Percentiles rank a stretch among this genome's conserved stretches.
phyloP scores from a whole-genome alignment of 2,329 filamentous ascomycete genomes.

The Fusarium sulawesiense region DNA sequence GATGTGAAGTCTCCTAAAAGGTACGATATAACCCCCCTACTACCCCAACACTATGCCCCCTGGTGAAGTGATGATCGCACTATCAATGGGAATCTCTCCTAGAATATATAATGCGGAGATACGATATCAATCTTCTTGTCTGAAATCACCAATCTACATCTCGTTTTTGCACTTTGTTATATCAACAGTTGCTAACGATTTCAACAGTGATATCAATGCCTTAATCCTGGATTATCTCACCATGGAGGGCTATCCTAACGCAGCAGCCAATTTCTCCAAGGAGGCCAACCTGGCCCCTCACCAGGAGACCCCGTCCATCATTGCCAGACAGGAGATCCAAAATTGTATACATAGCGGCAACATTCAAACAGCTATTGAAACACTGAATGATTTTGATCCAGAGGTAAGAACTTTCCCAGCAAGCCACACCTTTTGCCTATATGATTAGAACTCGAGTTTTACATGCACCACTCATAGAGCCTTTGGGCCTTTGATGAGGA shows the following conservation, averaged over 20 bases:
- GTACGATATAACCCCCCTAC: constrained; percentile 65
- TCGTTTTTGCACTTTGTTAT: constrained; percentile 10
- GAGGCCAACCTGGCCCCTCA: constrained; percentile 88
- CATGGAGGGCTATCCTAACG: constrained; percentile 92
- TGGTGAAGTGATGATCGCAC: constrained; percentile 77
- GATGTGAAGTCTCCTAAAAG: constrained; percentile 89
- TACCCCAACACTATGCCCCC: neutral
- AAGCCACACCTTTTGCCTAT: constrained; percentile 55
- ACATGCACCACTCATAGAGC: constrained; percentile 99
- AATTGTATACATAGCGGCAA: constrained; percentile 86
- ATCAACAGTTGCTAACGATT: constrained; percentile 44
- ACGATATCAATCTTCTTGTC: constrained; percentile 75
- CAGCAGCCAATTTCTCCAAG: constrained; percentile 91
- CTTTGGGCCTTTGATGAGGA: constrained; percentile 91
- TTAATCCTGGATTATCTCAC: constrained; percentile 97
- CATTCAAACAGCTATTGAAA: constrained; percentile 85
- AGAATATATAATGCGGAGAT: constrained; percentile 89
- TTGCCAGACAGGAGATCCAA: constrained; percentile 83
- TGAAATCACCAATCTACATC: constrained; percentile 50
- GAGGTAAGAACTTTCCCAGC: constrained; percentile 72
- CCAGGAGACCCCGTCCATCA: constrained; percentile 78
- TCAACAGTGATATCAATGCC: constrained; percentile 87
- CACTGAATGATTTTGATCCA: constrained; percentile 89
- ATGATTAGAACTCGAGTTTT: constrained; percentile 95
- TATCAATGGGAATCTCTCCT: constrained; percentile 99